Percentiles rank a stretch among this genome's conserved stretches.
phyloP scores from a whole-genome alignment of 2,329 filamentous ascomycete genomes.

The Aspergillus calidoustus region DNA sequence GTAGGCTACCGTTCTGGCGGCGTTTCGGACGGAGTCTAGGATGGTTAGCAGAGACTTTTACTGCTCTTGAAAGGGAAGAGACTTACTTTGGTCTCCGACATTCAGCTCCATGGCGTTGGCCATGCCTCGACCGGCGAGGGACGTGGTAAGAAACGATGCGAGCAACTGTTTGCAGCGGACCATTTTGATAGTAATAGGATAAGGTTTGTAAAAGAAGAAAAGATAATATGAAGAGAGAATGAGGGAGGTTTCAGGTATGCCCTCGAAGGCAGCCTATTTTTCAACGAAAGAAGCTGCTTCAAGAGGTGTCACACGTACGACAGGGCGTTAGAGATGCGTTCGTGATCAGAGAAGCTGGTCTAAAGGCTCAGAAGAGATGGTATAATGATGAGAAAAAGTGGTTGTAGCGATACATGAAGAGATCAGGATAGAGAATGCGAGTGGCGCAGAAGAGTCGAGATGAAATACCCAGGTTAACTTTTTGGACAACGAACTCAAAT shows the following conservation, averaged over 20 bases:
- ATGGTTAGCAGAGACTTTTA: background rate
- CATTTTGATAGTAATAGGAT: constrained; percentile 1
- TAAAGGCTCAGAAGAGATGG: background rate
- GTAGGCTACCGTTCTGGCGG: constrained; percentile 41
- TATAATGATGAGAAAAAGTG: background rate
- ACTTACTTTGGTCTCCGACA: constrained; percentile 28
- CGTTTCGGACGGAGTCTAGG: constrained; percentile 39
- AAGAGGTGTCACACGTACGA: background rate
- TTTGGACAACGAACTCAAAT: background rate
- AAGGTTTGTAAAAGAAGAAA: background rate
- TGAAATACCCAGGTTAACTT: background rate
- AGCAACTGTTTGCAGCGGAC: constrained; percentile 13
- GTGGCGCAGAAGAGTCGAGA: background rate
- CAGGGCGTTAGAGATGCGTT: background rate
- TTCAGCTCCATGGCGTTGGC: constrained; percentile 25
- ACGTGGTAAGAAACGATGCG: constrained; percentile 13
- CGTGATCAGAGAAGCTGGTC: background rate
- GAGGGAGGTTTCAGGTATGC: background rate
- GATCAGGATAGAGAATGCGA: too few relatives aligned
- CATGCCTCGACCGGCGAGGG: constrained; percentile 17
- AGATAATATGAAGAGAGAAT: background rate
- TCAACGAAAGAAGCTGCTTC: background rate
- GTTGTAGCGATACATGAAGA: background rate
- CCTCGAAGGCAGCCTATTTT: background rate
- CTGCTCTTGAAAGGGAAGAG: background rate